Base-by-base conservation (phyloP, 1,139 yeast species). In the Kluyveromyces marxianus region DNA sequence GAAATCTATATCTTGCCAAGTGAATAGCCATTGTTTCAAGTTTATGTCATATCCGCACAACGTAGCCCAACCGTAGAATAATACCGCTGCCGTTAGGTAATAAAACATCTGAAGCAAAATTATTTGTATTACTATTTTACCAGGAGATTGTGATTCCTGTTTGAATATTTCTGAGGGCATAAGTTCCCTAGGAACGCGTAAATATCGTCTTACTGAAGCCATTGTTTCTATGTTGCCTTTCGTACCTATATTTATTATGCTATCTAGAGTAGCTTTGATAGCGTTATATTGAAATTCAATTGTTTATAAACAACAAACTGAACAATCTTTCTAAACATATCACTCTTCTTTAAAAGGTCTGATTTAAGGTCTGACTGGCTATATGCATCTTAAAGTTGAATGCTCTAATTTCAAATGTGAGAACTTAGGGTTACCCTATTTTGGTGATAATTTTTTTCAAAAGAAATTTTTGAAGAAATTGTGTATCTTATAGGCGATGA, bases 1-100 rank as follows among this genome's bases (percentile, higher is more conserved):
- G 54, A 81, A 71, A 7, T 88, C 74, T 3, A 90, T 78, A 36
- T 78, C 68, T 53, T 79, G 78, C 95, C 96, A 89, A 52, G 87
- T 81, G 56, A 89, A 84, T n/a, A 89, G 70, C 82, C 94, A 83
- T 39, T 71, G 50, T 27, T 48, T 49, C 29, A 60, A 75, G 14
- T 81, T 62, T 65, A 86, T 82, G 31, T 74, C 75, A 55, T 80
- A 77, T 0, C 92, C 92, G 38, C 79, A 71, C 21, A 84, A 59
- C 44, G 74, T 69, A 1, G 86, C 76, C 47, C 80, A 74, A 10
- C 77, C 60, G 50, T 71, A 79, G 55, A 83, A 80, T 29, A 81
- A 66, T 3, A 79, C 57, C 2, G 74, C 59, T 3, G 90, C 90
- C 2, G 83, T 74, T 14, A 76, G 55, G 57, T 84, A 84, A 63